phyloP scores from a whole-genome alignment of 257 asterid species.

The Rhazya stricta region DNA sequence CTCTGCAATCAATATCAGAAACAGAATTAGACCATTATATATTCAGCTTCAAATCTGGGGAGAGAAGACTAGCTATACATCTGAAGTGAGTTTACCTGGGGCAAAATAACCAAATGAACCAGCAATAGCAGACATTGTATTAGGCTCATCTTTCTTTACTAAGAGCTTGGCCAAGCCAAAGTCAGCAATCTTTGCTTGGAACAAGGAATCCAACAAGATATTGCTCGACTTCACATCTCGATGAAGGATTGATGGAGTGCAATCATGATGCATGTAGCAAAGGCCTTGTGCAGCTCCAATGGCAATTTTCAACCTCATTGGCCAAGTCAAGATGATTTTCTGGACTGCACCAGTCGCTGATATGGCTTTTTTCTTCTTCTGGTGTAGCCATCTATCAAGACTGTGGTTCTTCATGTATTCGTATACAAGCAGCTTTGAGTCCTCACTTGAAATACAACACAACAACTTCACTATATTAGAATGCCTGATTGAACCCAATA shows the following conservation, averaged over 20 bases:
- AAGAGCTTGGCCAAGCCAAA: slow-evolving; percentile 60
- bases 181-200: slow-evolving; percentile 57
- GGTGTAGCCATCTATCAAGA: slow-evolving; percentile 56
- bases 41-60: background rate
- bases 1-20: slow-evolving; percentile 35
- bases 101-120: slow-evolving; percentile 73
- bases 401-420: slow-evolving; percentile 56
- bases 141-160: slow-evolving; percentile 35
- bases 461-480: slow-evolving; percentile 57
- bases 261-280: slow-evolving; percentile 64
- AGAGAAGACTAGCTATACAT: background rate
- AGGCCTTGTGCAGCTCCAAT: slow-evolving; percentile 68
- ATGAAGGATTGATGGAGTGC: slow-evolving; percentile 53
- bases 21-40: background rate
- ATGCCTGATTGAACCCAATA: slow-evolving; percentile 55
- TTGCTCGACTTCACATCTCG: slow-evolving; percentile 66
- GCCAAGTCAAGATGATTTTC: slow-evolving; percentile 45
- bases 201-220: slow-evolving; percentile 50
- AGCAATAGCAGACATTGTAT: slow-evolving; percentile 51
- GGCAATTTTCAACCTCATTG: slow-evolving; percentile 53
- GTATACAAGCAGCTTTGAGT: slow-evolving; percentile 52
- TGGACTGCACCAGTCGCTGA: background rate
- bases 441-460: slow-evolving; percentile 48
- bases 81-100: slow-evolving; percentile 38
- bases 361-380: slow-evolving; percentile 22